phyloP scores from a whole-genome alignment of 2,329 filamentous ascomycete species.

The Lizonia empirigonia region DNA sequence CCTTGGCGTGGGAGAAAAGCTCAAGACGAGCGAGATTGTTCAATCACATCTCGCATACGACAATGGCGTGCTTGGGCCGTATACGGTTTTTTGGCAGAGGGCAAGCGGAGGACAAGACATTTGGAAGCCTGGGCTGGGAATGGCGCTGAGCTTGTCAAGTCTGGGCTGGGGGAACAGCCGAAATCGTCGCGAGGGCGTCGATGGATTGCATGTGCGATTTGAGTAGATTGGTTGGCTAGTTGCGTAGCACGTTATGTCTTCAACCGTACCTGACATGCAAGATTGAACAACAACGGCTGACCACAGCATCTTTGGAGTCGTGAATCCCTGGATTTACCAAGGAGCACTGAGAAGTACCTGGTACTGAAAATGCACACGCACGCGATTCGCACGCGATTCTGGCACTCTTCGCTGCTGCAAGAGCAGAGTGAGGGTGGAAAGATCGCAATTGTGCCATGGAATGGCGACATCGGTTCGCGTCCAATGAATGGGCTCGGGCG shows the following conservation, averaged over 20 bases:
- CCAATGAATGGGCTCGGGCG: slow-evolving; percentile 5
- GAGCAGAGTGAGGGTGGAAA: background rate
- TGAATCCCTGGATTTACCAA: slow-evolving; percentile 3
- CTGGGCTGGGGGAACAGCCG: slow-evolving; percentile 32
- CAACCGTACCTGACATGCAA: slow-evolving; percentile 2
- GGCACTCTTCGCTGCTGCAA: slow-evolving; percentile 4
- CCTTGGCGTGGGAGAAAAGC: slow-evolving; percentile 30
- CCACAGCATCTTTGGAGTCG: background rate
- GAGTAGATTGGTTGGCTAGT: slow-evolving; percentile 18
- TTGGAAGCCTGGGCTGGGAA: slow-evolving; percentile 25
- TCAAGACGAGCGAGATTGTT: slow-evolving; percentile 15
- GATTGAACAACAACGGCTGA: background rate
- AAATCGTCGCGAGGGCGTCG: slow-evolving; percentile 25
- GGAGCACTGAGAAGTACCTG: background rate
- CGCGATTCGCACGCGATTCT: background rate
- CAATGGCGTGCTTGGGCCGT: slow-evolving; percentile 29
- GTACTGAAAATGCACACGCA: background rate
- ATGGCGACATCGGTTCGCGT: slow-evolving; percentile 13
- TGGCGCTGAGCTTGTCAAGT: slow-evolving; percentile 36
- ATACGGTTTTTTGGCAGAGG: slow-evolving; percentile 18
- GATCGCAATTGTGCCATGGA: slow-evolving; percentile 19
- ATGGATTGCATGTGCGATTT: slow-evolving; percentile 17
- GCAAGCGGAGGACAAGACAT: slow-evolving; percentile 27
- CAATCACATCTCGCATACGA: slow-evolving; percentile 26
- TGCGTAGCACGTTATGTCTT: slow-evolving; percentile 1